Conservation (phyloP, 345 rosid genomes). For the Syzygium aromaticum region DNA sequence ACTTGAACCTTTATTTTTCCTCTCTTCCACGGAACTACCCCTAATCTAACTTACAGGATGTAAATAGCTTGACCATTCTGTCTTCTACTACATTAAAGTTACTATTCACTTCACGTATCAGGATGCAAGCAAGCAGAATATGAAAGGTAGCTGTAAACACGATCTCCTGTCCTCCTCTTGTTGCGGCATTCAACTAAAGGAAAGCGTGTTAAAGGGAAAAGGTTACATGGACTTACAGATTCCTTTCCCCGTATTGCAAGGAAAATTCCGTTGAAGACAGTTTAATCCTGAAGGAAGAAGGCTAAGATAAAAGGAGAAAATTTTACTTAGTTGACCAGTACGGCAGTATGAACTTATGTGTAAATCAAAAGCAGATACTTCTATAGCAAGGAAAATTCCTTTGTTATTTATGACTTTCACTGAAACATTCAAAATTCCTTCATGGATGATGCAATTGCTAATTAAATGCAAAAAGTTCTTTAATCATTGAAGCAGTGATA, state of each 20-base stretch:
- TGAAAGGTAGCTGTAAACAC: fast-evolving
- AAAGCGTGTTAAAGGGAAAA: neutral
- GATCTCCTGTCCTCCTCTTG: neutral
- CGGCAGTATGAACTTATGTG: neutral
- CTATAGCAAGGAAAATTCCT: neutral
- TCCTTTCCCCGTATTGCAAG: constrained; percentile 40
- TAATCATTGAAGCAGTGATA: neutral
- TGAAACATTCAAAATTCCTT: neutral
- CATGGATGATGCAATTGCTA: neutral
- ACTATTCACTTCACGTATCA: neutral
- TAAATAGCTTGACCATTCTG: fast-evolving
- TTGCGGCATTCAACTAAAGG: neutral
- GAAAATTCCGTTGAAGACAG: constrained; percentile 64
- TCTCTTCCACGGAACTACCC: neutral
- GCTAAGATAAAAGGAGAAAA: constrained; percentile 15
- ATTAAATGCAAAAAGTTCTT: neutral
- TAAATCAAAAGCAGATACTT: neutral
- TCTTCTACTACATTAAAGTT: neutral
- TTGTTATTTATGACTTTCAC: neutral
- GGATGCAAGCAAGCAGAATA: neutral
- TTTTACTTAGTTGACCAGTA: neutral
- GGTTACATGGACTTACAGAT: constrained; percentile 29
- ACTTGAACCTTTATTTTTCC: fast-evolving
- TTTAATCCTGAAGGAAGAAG: constrained; percentile 35
- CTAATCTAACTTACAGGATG: neutral